Evolutionary conservation across 2,329 filamentous ascomycete species (phyloP).

Genomic region (Chaetothyriales sp.): DNA sequence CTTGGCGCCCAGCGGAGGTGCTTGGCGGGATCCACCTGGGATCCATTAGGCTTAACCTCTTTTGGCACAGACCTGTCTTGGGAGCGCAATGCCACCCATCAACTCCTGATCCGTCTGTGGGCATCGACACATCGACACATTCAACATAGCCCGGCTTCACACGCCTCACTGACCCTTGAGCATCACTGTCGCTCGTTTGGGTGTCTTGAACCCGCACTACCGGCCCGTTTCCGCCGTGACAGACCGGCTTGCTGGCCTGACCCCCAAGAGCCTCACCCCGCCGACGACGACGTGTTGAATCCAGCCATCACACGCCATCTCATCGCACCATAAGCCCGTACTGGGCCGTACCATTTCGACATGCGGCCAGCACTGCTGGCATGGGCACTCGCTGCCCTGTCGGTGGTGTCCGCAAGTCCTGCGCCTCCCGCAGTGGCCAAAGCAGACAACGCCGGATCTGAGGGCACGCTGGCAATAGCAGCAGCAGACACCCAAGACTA

Average conservation of each 20-base stretch:
- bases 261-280: too few species aligned
- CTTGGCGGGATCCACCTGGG: not conserved
- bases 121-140: not conserved
- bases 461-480: slow-evolving; percentile 15
- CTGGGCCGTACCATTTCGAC: not conserved
- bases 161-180: too few species aligned
- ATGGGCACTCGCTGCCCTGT: slow-evolving; percentile 13
- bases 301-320: not conserved
- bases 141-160: not conserved
- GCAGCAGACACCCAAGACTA: slow-evolving; percentile 20
- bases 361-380: slow-evolving; percentile 18
- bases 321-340: not conserved
- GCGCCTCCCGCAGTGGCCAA: slow-evolving; percentile 5
- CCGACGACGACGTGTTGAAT: not conserved
- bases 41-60: not conserved
- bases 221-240: too few species aligned
- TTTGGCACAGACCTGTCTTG: not conserved
- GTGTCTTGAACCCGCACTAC: too few species aligned
- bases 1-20: not conserved
- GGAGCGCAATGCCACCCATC: not conserved
- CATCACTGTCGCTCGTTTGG: too few species aligned
- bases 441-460: slow-evolving; percentile 11
- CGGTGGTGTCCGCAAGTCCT: slow-evolving; percentile 6
- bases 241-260: too few species aligned
- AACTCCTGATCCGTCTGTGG: not conserved